These are phyloP conservation scores for Chlorella sp. DNA, from an alignment of 139 green algal species.

Conservation along the genomic window DNA sequence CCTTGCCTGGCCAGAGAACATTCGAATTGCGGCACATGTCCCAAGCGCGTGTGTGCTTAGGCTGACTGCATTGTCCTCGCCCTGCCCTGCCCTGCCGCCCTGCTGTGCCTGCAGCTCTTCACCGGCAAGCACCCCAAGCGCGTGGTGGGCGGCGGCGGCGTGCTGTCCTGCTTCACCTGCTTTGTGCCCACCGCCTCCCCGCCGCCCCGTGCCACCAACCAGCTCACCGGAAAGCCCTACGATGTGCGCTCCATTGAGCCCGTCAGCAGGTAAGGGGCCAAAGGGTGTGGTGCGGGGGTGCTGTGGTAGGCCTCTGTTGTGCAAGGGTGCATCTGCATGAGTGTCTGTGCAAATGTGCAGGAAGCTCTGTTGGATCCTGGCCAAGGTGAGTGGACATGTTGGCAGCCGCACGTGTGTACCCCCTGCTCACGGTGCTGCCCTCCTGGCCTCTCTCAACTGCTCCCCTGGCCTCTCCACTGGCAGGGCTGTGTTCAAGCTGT, in stretches of 20 bases:
- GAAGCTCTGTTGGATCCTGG: too few species aligned
- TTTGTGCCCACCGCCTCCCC: not conserved
- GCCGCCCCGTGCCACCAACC: constrained; percentile 3
- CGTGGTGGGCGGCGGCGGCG: constrained; percentile 10
- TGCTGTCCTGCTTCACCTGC: constrained; percentile 20
- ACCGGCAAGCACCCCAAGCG: constrained; percentile 41
- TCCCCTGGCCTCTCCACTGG: too few species aligned
- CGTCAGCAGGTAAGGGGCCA: not conserved
- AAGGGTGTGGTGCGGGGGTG: not conserved
- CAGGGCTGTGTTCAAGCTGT: constrained; percentile 40
- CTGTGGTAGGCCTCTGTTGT: not conserved
- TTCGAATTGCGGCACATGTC: not conserved
- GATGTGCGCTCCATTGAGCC: constrained; percentile 11
- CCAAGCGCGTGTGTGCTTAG: not conserved
- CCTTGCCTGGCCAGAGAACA: not conserved
- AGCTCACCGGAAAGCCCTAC: not conserved
- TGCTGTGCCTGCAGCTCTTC: constrained; percentile 38
- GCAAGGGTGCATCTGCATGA: not conserved
- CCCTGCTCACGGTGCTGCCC: too few species aligned
- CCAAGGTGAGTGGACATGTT: too few species aligned
- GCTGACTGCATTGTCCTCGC: not conserved
- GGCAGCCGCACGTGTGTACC: too few species aligned
- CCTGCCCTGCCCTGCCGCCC: not conserved
- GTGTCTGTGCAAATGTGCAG: not conserved
- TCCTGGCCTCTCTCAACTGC: not conserved